A percentile compares a stretch with the other conserved stretches of the same genome.
These are phyloP conservation scores for Mikania micrantha DNA, from an alignment of 129 eudicot species.

Conservation along the genomic window DNA sequence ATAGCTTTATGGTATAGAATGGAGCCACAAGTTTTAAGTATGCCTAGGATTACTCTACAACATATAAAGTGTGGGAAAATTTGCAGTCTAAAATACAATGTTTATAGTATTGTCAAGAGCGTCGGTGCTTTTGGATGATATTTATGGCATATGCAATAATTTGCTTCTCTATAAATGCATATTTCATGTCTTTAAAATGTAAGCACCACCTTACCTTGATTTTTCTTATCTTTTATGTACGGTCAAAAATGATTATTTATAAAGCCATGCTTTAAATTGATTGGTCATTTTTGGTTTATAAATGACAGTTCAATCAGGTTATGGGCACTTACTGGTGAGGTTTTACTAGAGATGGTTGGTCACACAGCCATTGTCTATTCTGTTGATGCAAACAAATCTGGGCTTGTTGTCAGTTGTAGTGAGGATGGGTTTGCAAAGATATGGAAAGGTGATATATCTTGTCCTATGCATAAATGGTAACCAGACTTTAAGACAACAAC, in stretches of 20 bases:
- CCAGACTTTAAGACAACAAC: background rate
- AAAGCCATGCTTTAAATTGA: constrained; percentile 4
- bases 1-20: background rate
- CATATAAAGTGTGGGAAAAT: background rate
- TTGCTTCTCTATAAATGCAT: background rate
- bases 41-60: background rate
- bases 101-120: no score
- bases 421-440: constrained; percentile 89
- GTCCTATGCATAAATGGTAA: constrained; percentile 8
- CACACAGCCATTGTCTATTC: constrained; percentile 94
- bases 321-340: constrained; percentile 85
- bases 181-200: background rate
- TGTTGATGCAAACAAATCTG: constrained; percentile 87
- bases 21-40: background rate
- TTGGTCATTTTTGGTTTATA: constrained; percentile 1
- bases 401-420: constrained; percentile 90
- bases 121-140: no score
- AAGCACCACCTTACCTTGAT: background rate
- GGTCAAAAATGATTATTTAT: background rate
- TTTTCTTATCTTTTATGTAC: background rate
- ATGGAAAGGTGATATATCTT: constrained; percentile 71
- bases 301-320: constrained; percentile 74
- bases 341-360: constrained; percentile 95
- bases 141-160: background rate
- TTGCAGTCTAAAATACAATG: no score